Evolutionary conservation across 768 basidiomycete species (phyloP).

Genomic region (Baorangia bicolor): DNA sequence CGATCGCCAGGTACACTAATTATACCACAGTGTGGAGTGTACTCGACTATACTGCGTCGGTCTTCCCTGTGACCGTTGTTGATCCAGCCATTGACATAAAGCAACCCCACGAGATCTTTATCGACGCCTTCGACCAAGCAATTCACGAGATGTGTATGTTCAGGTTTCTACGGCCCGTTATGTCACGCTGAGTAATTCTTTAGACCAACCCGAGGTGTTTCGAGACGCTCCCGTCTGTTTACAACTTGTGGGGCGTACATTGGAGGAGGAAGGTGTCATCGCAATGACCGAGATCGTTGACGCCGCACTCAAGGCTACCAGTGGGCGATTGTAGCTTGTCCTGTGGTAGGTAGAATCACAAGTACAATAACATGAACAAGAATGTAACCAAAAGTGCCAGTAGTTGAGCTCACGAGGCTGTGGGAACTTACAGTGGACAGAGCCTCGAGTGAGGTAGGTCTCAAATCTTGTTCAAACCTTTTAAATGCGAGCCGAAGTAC

Average conservation of each 20-base stretch:
- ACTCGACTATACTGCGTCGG: conserved; percentile 61
- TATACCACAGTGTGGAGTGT: conserved; percentile 69
- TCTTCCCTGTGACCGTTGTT: conserved; percentile 65
- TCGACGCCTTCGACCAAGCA: conserved; percentile 44
- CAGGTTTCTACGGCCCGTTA: background rate
- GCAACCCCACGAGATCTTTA: conserved; percentile 45
- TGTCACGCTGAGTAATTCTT: background rate
- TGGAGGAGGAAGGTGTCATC: conserved; percentile 76
- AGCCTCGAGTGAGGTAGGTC: too few species aligned
- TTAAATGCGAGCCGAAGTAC: too few species aligned
- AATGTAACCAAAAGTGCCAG: conserved; percentile 19
- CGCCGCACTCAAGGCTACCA: conserved; percentile 41
- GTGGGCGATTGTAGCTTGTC: background rate
- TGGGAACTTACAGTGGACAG: too few species aligned
- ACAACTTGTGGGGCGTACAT: conserved; percentile 66
- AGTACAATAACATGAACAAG: background rate
- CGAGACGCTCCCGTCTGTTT: conserved; percentile 59
- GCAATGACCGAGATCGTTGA: conserved; percentile 68
- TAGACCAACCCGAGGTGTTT: conserved; percentile 60
- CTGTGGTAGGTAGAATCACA: background rate
- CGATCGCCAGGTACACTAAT: conserved; percentile 37
- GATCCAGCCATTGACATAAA: conserved; percentile 53
- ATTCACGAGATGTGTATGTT: conserved; percentile 56
- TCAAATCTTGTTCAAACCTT: too few species aligned
- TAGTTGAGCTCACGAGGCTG: too few species aligned